Percentiles rank a stretch among this genome's conserved stretches.
Evolutionary conservation across 1,284 basidiomycete species (phyloP).

Genomic region (Peniophora sp.): DNA sequence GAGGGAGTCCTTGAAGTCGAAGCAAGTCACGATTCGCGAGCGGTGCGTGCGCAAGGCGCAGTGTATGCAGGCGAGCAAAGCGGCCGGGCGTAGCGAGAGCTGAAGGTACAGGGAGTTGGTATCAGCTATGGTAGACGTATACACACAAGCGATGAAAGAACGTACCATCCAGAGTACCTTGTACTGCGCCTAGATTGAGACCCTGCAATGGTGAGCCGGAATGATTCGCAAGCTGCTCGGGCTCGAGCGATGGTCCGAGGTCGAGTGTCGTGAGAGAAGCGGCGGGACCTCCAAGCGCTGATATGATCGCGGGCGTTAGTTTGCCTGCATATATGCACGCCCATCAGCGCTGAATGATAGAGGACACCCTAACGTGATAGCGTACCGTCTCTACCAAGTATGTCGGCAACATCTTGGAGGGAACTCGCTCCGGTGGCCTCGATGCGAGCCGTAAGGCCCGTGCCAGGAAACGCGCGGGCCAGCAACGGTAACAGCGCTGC

Average conservation of each 20-base stretch:
- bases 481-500: too few species aligned
- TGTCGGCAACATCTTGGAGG: too few species aligned
- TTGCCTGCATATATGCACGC: not conserved
- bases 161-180: constrained; percentile 3
- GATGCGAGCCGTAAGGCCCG: too few species aligned
- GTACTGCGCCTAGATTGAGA: not conserved
- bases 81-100: constrained; percentile 43
- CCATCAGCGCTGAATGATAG: too few species aligned
- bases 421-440: too few species aligned
- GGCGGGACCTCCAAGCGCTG: not conserved
- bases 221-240: too few species aligned
- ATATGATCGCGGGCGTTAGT: not conserved
- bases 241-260: not conserved
- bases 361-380: too few species aligned
- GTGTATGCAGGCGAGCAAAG: constrained; percentile 40
- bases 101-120: too few species aligned
- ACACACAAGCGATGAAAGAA: too few species aligned
- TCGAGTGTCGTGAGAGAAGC: not conserved
- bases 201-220: not conserved
- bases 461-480: too few species aligned
- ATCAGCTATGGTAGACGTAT: too few species aligned
- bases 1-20: constrained; percentile 45
- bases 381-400: too few species aligned
- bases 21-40: constrained; percentile 41
- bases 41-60: constrained; percentile 37